A percentile compares a stretch with the other conserved stretches of the same genome.
Evolutionary conservation across 179 eudicot genomes (phyloP).

Genomic region (Drosera spatulata): DNA sequence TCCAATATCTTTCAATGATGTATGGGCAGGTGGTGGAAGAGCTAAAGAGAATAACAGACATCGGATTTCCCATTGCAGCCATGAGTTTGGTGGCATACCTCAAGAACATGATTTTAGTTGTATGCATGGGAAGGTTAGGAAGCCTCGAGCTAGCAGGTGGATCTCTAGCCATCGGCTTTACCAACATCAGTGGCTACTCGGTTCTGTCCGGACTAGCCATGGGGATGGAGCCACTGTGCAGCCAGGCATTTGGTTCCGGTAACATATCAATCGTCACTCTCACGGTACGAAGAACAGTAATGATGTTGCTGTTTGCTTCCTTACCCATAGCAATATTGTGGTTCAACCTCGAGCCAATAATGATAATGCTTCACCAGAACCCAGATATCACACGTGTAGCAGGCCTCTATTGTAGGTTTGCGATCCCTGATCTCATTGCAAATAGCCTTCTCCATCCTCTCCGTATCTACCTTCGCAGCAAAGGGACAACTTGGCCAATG

Average conservation of each 20-base stretch:
- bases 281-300: constrained; percentile 49
- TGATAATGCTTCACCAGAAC: constrained; percentile 62
- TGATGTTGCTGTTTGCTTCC: constrained; percentile 51
- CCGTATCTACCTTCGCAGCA: constrained; percentile 67
- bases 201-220: constrained; percentile 12
- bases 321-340: constrained; percentile 62
- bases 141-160: constrained; percentile 88
- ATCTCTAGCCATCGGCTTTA: constrained; percentile 87
- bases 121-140: constrained; percentile 84
- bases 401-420: constrained; percentile 56
- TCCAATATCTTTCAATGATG: background rate
- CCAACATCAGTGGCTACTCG: constrained; percentile 89
- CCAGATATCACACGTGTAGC: constrained; percentile 54
- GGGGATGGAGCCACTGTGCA: constrained; percentile 93
- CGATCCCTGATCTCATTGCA: constrained; percentile 73
- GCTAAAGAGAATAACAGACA: constrained; percentile 46
- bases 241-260: constrained; percentile 82
- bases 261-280: constrained; percentile 35
- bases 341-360: constrained; percentile 64
- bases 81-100: constrained; percentile 57
- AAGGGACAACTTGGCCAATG: constrained; percentile 73
- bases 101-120: constrained; percentile 64
- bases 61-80: constrained; percentile 55
- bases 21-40: constrained; percentile 31
- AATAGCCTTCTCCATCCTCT: constrained; percentile 78